Base-by-base conservation (phyloP, 2,329 filamentous ascomycete genomes). In the Alternaria triticimaculans region DNA sequence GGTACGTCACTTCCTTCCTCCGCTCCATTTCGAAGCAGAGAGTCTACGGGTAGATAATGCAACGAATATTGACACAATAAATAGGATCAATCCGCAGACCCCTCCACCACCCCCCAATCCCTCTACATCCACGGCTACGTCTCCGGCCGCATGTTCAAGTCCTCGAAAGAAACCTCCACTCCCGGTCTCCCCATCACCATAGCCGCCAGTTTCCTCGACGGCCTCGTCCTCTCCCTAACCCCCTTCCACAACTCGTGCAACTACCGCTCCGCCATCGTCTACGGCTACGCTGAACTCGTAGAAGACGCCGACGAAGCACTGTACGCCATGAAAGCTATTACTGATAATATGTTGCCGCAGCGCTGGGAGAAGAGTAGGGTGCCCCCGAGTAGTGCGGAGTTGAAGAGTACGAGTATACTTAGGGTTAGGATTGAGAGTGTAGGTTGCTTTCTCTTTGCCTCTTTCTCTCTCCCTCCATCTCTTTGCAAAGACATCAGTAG, bases 31-130 rank as follows among this genome's bases (percentile, higher is more conserved):
- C n/a, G n/a, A n/a, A n/a, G n/a, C n/a, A n/a, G n/a, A n/a, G n/a
- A n/a, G n/a, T n/a, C n/a, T n/a, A 28, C 26, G 3, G 11, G 26
- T 5, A 5, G 10, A 28, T 12, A n/a, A n/a, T n/a, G n/a, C n/a
- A n/a, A n/a, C n/a, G n/a, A n/a, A n/a, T n/a, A n/a, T n/a, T n/a
- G n/a, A n/a, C n/a, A n/a, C n/a, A n/a, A n/a, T n/a, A n/a, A n/a
- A n/a, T n/a, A n/a, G n/a, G n/a, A n/a, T n/a, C n/a, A 51, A 15
- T 84, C 86, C 55, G 88, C 90, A 0, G 84, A 93, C 6, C 90
- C 37, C 15, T 18, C 94, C 62, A 86, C 91, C 23, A 62, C 55
- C 65, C 58, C 59, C 6, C 72, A 74, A 33, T 65, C 76, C 33
- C 45, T 80, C 6, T 80, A 80, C 55, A 68, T 80, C 33, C 78